Conservation (phyloP, 2,329 filamentous ascomycete species). For the Nothopassalora personata region DNA sequence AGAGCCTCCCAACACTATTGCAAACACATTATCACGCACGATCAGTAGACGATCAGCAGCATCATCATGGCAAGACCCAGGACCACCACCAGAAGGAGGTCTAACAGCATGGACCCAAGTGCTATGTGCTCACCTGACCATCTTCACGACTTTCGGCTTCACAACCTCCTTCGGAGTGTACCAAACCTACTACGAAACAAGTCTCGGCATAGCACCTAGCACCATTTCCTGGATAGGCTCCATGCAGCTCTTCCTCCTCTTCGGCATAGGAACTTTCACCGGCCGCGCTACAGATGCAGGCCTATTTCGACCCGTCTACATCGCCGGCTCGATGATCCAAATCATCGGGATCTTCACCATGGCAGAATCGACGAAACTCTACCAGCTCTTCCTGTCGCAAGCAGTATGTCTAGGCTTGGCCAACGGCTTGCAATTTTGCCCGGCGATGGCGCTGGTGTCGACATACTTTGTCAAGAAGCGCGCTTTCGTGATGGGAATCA, state of each 20-base stretch:
- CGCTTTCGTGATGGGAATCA: conserved; percentile 55
- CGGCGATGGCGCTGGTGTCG: conserved; percentile 58
- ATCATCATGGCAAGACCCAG: conserved; percentile 28
- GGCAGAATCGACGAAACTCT: conserved; percentile 46
- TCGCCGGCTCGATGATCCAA: conserved; percentile 42
- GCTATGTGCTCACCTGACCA: conserved; percentile 26
- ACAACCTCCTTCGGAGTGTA: conserved; percentile 35
- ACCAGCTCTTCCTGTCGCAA: conserved; percentile 51
- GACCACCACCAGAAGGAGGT: conserved; percentile 42
- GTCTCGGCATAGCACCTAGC: conserved; percentile 34
- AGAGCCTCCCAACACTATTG: conserved; percentile 1
- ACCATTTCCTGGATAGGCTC: conserved; percentile 52
- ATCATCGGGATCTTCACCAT: conserved; percentile 51
- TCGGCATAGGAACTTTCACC: conserved; percentile 48
- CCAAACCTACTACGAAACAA: conserved; percentile 42
- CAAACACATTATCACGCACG: conserved; percentile 17
- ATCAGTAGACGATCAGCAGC: conserved; percentile 24
- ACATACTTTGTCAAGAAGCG: conserved; percentile 59
- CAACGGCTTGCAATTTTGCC: conserved; percentile 59
- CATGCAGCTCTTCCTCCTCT: conserved; percentile 49
- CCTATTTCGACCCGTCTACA: conserved; percentile 42
- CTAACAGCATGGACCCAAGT: conserved; percentile 33
- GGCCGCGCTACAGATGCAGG: conserved; percentile 51
- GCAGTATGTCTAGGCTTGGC: conserved; percentile 51
- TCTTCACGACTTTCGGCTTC: conserved; percentile 31